Evolutionary conservation across 176 grass and related monocot species (phyloP).

Genomic region (Elaeis guineensis): DNA sequence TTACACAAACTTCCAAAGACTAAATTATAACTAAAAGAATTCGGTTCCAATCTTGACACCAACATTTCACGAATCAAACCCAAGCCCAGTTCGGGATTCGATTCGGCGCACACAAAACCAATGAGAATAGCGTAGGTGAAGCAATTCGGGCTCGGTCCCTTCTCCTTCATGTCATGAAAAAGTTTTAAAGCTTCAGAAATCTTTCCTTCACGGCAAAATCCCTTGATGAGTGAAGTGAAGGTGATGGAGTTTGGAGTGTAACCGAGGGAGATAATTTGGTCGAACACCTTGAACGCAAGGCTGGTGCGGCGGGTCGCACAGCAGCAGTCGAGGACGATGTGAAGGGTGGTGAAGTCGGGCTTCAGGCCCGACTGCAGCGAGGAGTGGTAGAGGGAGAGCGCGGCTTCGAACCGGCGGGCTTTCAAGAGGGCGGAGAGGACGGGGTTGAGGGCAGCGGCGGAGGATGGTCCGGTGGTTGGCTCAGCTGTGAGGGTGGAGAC

Average conservation of each 20-base stretch:
- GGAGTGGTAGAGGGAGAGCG: neutral
- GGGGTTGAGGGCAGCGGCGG: neutral
- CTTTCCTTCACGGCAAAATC: neutral
- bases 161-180: neutral
- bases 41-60: constrained; percentile 4
- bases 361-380: neutral
- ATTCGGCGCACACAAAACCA: neutral
- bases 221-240: neutral
- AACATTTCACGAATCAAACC: constrained; percentile 2
- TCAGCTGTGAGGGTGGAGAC: too few species aligned
- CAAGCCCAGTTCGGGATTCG: constrained; percentile 2
- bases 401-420: neutral
- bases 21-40: neutral
- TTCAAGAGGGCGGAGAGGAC: neutral
- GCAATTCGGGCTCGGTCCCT: neutral
- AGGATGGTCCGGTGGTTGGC: too few species aligned
- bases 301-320: too few species aligned
- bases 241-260: too few species aligned
- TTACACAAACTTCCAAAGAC: neutral
- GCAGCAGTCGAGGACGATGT: neutral
- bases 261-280: too few species aligned
- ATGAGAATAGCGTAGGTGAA: constrained; percentile 13
- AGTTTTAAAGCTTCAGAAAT: neutral
- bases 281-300: too few species aligned
- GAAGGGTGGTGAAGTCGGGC: neutral